Evolutionary conservation across 192 early-diverging fungal species (phyloP), one percentile per base, ranked within the genome.

Genomic region (Backusella mclennaniae): DNA sequence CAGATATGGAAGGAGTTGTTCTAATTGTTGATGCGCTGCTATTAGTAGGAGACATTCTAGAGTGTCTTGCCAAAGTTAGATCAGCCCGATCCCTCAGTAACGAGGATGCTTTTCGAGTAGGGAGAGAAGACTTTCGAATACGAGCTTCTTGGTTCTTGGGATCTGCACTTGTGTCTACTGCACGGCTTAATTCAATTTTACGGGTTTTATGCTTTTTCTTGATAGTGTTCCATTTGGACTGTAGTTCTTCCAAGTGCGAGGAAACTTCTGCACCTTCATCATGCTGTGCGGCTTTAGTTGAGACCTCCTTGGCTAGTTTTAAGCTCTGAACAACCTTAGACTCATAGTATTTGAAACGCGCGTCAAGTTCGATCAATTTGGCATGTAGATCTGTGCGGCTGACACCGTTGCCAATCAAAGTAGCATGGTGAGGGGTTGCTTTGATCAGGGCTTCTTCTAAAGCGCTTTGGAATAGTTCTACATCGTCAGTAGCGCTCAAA

Each of bases 301-400:
- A 63, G 0, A 12, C 23, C 31, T 49, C 23, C 15, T 74, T 74
- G 6, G 74, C 74, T 14, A 14, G 4, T 1, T 69, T 67, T 35
- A 79, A 59, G n/a, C 44, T 49, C 35, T 74, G 35, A 36, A 23
- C 35, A 63, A 75, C 49, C 6, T 69, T 69, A 5, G n/a, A 17
- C 19, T 78, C 66, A 52, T 86, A 86, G 67, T 84, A 84, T 9
- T 78, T 78, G 75, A 78, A 84, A 26, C 79, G 73, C 0, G 83
- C 79, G n/a, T 86, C 81, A 0, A 86, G 49, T 67, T 86, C 85
- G 71, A 84, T 84, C 11, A 67, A 53, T 31, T 79, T 73, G 14
- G 80, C 74, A 59, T 86, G 75, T 8, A 86, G 69, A 38, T 86
- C 85, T 36, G 80, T 74, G 35, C 53, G 53, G 15, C 67, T 72